phyloP scores from a whole-genome alignment of 1,284 basidiomycete genomes.

The Pseudozyma sp. region DNA sequence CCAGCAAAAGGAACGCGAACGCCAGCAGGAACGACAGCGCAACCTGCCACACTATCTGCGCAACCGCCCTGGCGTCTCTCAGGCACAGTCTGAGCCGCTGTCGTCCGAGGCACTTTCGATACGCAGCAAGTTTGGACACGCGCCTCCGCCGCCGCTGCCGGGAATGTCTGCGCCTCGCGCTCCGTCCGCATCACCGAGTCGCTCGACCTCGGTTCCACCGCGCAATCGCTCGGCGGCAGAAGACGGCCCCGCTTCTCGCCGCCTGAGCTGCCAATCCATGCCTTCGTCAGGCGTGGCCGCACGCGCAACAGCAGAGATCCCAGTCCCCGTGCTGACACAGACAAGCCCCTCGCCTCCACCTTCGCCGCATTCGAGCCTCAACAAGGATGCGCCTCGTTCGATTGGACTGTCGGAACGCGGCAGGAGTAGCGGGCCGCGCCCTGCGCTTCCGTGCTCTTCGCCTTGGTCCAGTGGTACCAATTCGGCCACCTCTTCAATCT shows the following conservation, averaged over 20 bases:
- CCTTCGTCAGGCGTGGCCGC: conserved; percentile 1
- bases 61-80: conserved; percentile 19
- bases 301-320: conserved; percentile 18
- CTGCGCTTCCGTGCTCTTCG: conserved; percentile 21
- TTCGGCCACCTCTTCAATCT: conserved; percentile 40
- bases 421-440: conserved; percentile 6
- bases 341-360: conserved; percentile 44
- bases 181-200: conserved; percentile 27
- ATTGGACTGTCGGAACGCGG: conserved; percentile 9
- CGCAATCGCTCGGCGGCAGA: background rate
- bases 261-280: conserved; percentile 28
- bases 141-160: conserved; percentile 48
- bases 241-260: conserved; percentile 13
- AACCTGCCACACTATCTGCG: conserved; percentile 43
- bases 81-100: conserved; percentile 21
- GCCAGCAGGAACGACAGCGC: conserved; percentile 41
- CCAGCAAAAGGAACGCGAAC: conserved; percentile 50
- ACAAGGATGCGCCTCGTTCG: background rate
- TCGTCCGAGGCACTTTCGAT: conserved; percentile 46
- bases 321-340: conserved; percentile 40
- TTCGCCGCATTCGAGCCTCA: conserved; percentile 14
- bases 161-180: conserved; percentile 22
- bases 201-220: conserved; percentile 38
- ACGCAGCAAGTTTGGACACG: conserved; percentile 48
- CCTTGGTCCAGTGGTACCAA: conserved; percentile 35